These are phyloP conservation scores for Chaetomium sp. DNA, from an alignment of 2,329 filamentous ascomycete genomes.

Conservation along the genomic window DNA sequence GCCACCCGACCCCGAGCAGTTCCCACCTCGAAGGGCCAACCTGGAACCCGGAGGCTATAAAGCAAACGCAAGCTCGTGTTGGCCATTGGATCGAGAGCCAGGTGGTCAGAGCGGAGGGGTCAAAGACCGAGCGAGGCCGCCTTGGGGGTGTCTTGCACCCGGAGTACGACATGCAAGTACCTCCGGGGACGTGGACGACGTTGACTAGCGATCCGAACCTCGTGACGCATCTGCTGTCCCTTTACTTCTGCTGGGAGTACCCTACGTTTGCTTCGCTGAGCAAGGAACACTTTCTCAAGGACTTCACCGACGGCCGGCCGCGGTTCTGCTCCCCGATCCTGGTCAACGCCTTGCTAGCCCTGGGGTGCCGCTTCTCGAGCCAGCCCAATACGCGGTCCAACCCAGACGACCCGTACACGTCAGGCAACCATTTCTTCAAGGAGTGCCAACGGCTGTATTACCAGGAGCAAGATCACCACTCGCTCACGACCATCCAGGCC, in stretches of 20 bases:
- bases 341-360: slow-evolving; percentile 58
- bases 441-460: slow-evolving; percentile 58
- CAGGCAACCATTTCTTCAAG: slow-evolving; percentile 68
- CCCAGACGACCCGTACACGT: slow-evolving; percentile 54
- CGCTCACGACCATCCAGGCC: slow-evolving; percentile 65
- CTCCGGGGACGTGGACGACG: slow-evolving; percentile 50
- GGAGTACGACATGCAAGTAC: slow-evolving; percentile 37
- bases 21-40: slow-evolving; percentile 42
- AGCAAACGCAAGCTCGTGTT: slow-evolving; percentile 39
- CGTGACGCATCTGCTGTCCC: slow-evolving; percentile 55
- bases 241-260: slow-evolving; percentile 73
- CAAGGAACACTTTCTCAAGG: slow-evolving; percentile 62
- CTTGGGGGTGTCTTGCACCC: slow-evolving; percentile 45
- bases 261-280: slow-evolving; percentile 68
- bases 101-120: slow-evolving; percentile 19
- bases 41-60: slow-evolving; percentile 36
- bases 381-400: slow-evolving; percentile 58
- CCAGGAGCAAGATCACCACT: slow-evolving; percentile 52
- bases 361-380: slow-evolving; percentile 63
- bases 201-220: slow-evolving; percentile 53
- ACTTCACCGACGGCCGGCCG: slow-evolving; percentile 53
- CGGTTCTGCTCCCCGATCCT: slow-evolving; percentile 63
- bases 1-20: slow-evolving; percentile 42
- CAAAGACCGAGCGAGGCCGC: slow-evolving; percentile 31
- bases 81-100: slow-evolving; percentile 44